Evolutionary conservation across 306 rosid species (phyloP).

Genomic region (Cicer chorassanicum): DNA sequence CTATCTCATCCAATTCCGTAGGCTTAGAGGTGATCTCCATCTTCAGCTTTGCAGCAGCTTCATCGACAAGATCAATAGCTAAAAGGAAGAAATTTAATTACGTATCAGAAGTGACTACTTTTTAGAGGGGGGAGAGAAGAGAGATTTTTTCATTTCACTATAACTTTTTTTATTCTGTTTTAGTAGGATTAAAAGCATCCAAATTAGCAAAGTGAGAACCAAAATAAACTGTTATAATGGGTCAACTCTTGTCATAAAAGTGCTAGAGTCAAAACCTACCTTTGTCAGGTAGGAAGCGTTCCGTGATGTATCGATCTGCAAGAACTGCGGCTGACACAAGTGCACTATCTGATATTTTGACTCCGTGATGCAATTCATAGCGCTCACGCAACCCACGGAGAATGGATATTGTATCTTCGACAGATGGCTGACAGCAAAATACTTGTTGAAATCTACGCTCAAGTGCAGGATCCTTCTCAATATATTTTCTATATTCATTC

Average conservation of each 20-base stretch:
- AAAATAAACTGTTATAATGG: not conserved
- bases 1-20: conserved; percentile 90
- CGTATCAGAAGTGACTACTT: not conserved
- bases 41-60: conserved; percentile 97
- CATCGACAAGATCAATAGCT: conserved; percentile 99
- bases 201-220: not conserved
- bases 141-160: not conserved
- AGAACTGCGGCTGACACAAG: conserved; percentile 96
- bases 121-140: not conserved
- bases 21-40: conserved; percentile 99
- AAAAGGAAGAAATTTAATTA: conserved; percentile 47
- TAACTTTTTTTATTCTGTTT: not conserved
- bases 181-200: conserved; percentile 12
- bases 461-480: conserved; percentile 98
- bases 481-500: conserved; percentile 89
- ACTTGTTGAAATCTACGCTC: conserved; percentile 98
- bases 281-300: conserved; percentile 94
- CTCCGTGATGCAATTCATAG: conserved; percentile 98
- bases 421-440: conserved; percentile 89
- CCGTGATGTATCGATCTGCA: conserved; percentile 89
- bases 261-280: conserved; percentile 51
- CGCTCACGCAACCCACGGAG: conserved; percentile 98
- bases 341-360: conserved; percentile 93
- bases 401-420: conserved; percentile 90
- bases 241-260: not conserved